A percentile compares a stretch with the other conserved stretches of the same genome.
Conservation (phyloP, 768 basidiomycete genomes). For the Mrakia gelida region DNA sequence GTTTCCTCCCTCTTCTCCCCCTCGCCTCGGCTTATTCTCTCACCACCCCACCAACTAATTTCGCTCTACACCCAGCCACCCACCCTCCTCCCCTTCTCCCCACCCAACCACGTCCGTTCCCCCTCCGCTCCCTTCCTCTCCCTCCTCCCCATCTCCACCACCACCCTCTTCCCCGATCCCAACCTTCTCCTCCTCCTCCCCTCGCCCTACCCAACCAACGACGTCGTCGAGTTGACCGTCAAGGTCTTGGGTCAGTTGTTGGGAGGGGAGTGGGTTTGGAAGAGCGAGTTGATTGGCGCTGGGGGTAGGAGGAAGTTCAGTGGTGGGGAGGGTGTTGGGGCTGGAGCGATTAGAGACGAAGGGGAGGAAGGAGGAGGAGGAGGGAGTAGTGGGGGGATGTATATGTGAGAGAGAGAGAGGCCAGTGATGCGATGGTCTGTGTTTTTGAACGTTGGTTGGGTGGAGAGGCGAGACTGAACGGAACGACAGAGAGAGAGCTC, state of each 20-base stretch:
- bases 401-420: background rate
- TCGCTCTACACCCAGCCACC: background rate
- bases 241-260: background rate
- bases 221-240: background rate
- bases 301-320: background rate
- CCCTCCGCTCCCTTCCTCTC: slow-evolving; percentile 23
- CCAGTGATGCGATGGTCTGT: background rate
- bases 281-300: background rate
- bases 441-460: background rate
- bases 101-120: slow-evolving; percentile 19
- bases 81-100: slow-evolving; percentile 13
- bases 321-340: background rate
- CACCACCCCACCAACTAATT: background rate
- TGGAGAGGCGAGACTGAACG: no score
- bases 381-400: slow-evolving; percentile 15
- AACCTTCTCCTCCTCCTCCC: slow-evolving; percentile 11
- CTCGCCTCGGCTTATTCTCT: background rate
- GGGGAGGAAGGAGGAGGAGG: background rate
- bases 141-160: slow-evolving; percentile 20
- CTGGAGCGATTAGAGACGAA: background rate
- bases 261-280: background rate
- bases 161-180: slow-evolving; percentile 3
- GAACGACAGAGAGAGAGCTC: background rate
- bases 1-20: background rate
- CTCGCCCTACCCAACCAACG: background rate